Conservation (phyloP, 306 rosid genomes). For the Sphenostylis stenocarpa region DNA sequence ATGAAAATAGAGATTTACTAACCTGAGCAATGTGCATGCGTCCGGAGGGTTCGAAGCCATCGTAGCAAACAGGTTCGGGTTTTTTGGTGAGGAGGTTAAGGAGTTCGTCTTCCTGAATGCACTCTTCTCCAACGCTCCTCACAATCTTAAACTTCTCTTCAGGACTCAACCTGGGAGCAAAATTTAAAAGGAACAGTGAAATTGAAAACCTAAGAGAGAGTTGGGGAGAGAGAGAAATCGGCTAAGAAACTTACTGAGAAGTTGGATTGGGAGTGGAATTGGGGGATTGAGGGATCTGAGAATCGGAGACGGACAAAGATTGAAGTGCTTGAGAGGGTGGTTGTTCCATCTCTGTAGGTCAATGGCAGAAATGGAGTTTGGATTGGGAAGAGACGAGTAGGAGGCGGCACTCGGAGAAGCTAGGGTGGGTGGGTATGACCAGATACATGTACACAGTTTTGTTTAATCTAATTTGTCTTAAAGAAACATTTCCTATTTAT, state of each 20-base stretch:
- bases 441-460: no score
- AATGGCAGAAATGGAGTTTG: not conserved
- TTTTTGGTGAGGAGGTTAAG: constrained; percentile 62
- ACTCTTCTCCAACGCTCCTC: constrained; percentile 85
- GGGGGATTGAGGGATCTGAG: constrained; percentile 8
- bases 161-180: constrained; percentile 41
- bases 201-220: not conserved
- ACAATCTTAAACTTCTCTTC: constrained; percentile 59
- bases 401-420: not conserved
- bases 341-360: not conserved
- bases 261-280: constrained; percentile 33
- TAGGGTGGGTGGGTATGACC: not conserved
- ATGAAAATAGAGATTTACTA: not conserved
- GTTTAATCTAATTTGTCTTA: no score
- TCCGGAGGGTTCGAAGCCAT: constrained; percentile 92
- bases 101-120: constrained; percentile 85
- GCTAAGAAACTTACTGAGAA: constrained; percentile 27
- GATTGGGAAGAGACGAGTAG: not conserved
- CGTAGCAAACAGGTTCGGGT: constrained; percentile 78
- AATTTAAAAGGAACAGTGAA: not conserved
- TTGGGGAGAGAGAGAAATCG: not conserved
- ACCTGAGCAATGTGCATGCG: constrained; percentile 99
- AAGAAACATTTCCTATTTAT: no score
- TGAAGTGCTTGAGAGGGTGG: constrained; percentile 38
- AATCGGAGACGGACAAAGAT: constrained; percentile 44